Conservation (phyloP, 495 filamentous ascomycete genomes). For the Apodospora peruviana region DNA sequence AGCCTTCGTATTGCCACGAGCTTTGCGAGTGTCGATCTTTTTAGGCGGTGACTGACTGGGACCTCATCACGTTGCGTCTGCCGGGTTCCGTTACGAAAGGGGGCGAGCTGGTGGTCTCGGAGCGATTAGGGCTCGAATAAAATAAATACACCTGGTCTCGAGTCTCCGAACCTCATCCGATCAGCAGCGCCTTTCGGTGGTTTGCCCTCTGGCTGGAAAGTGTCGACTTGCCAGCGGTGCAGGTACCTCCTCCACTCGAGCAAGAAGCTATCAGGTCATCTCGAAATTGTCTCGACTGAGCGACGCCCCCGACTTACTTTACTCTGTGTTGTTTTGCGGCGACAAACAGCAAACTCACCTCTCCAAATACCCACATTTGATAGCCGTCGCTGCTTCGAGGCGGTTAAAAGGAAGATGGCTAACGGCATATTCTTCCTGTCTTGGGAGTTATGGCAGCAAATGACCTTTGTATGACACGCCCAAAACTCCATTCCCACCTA, state of each 20-base stretch:
- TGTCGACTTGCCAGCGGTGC: too few relatives aligned
- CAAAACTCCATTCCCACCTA: background rate
- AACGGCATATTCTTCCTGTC: constrained; percentile 58
- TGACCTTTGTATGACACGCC: constrained; percentile 71
- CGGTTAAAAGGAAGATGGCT: constrained; percentile 19
- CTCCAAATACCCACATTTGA: constrained; percentile 5
- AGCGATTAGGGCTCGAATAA: too few relatives aligned
- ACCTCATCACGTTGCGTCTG: too few relatives aligned
- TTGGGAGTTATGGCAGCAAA: constrained; percentile 87
- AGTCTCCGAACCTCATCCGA: too few relatives aligned
- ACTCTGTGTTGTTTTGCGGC: background rate
- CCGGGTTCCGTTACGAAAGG: too few relatives aligned
- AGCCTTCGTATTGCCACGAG: constrained; percentile 17
- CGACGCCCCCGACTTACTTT: background rate
- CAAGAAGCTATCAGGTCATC: too few relatives aligned
- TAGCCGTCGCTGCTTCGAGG: constrained; percentile 1
- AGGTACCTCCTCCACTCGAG: too few relatives aligned
- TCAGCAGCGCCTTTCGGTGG: too few relatives aligned
- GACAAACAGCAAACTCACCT: constrained; percentile 1
- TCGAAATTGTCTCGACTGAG: too few relatives aligned
- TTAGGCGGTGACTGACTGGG: background rate
- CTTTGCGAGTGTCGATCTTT: background rate
- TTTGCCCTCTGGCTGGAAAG: too few relatives aligned
- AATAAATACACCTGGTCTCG: too few relatives aligned
- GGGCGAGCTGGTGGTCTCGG: too few relatives aligned